Base-by-base conservation (phyloP, 78 protist genomes). In the Dictyostelium brefeldianum region DNA sequence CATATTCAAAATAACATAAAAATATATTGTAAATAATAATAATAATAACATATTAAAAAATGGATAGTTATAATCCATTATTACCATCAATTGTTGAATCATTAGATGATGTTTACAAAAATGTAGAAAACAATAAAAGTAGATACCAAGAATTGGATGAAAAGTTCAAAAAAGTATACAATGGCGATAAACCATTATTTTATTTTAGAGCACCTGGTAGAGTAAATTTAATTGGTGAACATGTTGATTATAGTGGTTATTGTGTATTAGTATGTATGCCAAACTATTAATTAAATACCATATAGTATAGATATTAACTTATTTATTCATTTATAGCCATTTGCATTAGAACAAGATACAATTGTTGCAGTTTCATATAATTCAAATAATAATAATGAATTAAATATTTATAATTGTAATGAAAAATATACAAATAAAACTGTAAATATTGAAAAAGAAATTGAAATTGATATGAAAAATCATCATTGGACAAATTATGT, bases 211-310 rank as follows among this genome's bases (percentile, higher is more conserved):
- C 94, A 11, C 94, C 94, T 10, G 95, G 95, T 27, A 56, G 95
- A 50, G 95, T 91, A 10, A 91, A 91, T 54, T 67, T 91, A 57
- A 91, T 91, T 46, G 95, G 95, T 80, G 95, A 91, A 57, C 95
- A 91, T 57, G 87, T 91, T 15, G 95, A 91, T 46, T 91, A 91
- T 46, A 64, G 84, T 70, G 95, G 95, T 18, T 91, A 82, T 67
- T 82, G 90, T 36, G 95, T 91, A 54, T 70, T 91, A 7, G 94
- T 89, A 84, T 48, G 90, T 67, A 64, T n/a, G 11, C 11, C 8
- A 27, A 27, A 64, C 4, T 25, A 64, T 25, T 25, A n/a, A n/a
- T n/a, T n/a, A n/a, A n/a, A n/a, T n/a, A n/a, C n/a, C n/a, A n/a
- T n/a, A n/a, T n/a, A n/a, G n/a, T n/a, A n/a, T 51, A 51, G 7